phyloP scores from a whole-genome alignment of 129 eudicot species.

The Helichrysum umbraculigerum region DNA sequence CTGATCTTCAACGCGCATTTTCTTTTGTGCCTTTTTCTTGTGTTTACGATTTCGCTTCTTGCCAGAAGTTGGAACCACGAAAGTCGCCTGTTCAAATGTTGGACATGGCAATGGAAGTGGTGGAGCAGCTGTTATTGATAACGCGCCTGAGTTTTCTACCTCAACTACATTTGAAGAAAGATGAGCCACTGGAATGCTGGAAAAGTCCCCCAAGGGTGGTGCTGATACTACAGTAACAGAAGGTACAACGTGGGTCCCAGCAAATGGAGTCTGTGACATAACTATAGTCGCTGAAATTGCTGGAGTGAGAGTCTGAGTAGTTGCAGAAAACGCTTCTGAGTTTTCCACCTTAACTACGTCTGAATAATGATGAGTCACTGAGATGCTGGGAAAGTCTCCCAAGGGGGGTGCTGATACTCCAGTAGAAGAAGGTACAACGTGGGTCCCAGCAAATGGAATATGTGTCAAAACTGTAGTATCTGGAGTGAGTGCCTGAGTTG shows the following conservation, averaged over 20 bases:
- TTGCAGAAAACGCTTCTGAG: neutral
- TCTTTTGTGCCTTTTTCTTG: conserved; percentile 40
- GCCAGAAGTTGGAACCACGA: conserved; percentile 11
- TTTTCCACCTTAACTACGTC: conserved; percentile 14
- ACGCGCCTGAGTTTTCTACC: neutral
- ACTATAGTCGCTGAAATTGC: neutral
- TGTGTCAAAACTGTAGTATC: conserved; percentile 4
- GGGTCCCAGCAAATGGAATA: neutral
- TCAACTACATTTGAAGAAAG: conserved; percentile 25
- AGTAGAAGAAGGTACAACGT: neutral
- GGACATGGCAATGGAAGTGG: conserved; percentile 24
- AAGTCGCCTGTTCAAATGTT: neutral
- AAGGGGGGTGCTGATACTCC: conserved; percentile 5
- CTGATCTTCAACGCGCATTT: conserved; percentile 32
- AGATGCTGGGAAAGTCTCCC: neutral
- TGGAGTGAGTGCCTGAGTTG: conserved; percentile 8
- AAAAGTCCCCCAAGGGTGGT: neutral
- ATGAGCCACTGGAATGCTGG: conserved; percentile 12
- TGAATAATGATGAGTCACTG: conserved; percentile 16
- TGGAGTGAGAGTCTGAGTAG: neutral
- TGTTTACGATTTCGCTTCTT: conserved; percentile 36
- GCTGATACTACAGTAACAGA: neutral
- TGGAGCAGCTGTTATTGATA: neutral
- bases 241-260: neutral
- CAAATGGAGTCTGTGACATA: conserved; percentile 3